These are phyloP conservation scores for Fusarium sp. DNA, from an alignment of 2,329 filamentous ascomycete genomes.

Conservation along the genomic window DNA sequence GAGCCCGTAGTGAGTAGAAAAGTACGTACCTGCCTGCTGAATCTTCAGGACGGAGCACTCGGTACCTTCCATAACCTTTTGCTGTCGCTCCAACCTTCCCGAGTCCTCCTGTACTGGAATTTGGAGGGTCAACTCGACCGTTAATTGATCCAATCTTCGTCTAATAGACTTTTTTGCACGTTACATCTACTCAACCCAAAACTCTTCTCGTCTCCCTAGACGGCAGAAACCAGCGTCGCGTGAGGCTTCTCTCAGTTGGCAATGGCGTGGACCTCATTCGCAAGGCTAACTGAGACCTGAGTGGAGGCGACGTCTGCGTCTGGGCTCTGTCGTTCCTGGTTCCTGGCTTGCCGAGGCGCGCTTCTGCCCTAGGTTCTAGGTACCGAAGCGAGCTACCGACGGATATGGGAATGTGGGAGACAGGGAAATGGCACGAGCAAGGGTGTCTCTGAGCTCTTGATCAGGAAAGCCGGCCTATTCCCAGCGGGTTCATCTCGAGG, in stretches of 20 bases:
- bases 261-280: constrained; percentile 35
- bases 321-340: constrained; percentile 15
- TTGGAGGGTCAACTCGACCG: background rate
- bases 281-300: background rate
- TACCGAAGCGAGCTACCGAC: constrained; percentile 32
- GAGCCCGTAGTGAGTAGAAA: background rate
- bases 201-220: background rate
- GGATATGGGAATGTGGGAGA: constrained; percentile 41
- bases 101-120: background rate
- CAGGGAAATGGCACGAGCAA: constrained; percentile 36
- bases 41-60: background rate
- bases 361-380: constrained; percentile 22
- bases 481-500: background rate
- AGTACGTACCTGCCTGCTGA: background rate
- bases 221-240: background rate
- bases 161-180: background rate
- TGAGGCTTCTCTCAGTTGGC: constrained; percentile 7
- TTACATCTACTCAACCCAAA: background rate
- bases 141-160: background rate
- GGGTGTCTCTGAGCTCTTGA: constrained; percentile 13
- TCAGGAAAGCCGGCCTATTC: constrained; percentile 11
- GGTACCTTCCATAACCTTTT: background rate
- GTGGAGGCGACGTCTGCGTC: constrained; percentile 8
- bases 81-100: background rate
- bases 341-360: constrained; percentile 21